Conservation (phyloP, 192 early-diverging fungal species). For the Coemansia sp. region DNA sequence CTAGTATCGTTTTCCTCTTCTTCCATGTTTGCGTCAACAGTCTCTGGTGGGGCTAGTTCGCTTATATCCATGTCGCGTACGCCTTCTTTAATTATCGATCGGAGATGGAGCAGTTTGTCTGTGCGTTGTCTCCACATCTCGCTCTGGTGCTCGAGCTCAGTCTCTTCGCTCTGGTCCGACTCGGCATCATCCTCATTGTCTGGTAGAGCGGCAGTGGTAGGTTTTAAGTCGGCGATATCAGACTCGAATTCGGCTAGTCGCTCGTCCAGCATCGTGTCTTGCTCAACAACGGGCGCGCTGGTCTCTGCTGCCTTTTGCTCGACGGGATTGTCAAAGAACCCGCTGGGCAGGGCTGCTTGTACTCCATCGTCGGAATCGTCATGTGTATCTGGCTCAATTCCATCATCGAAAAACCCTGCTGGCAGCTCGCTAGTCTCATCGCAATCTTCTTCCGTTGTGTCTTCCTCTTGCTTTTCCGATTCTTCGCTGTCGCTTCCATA, state of each 20-base stretch:
- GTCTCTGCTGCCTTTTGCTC: background rate
- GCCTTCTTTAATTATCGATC: slow-evolving; percentile 26
- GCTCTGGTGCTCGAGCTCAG: slow-evolving; percentile 8
- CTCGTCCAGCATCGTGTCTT: slow-evolving; percentile 4
- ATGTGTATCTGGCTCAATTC: slow-evolving; percentile 1
- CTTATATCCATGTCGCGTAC: slow-evolving; percentile 15
- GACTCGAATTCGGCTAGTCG: slow-evolving; percentile 26
- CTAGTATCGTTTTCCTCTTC: background rate
- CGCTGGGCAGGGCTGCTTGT: background rate
- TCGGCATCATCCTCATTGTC: background rate
- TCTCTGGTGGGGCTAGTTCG: background rate
- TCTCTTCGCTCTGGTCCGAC: background rate
- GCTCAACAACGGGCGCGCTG: background rate
- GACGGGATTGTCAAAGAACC: slow-evolving; percentile 16
- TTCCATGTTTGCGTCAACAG: background rate
- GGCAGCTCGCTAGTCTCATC: slow-evolving; percentile 6
- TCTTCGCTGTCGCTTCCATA: slow-evolving; percentile 21
- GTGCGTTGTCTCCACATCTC: slow-evolving; percentile 19
- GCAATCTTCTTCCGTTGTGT: background rate
- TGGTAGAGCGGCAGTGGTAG: background rate
- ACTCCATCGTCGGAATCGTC: background rate
- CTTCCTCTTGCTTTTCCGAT: background rate
- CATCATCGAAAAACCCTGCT: slow-evolving; percentile 21
- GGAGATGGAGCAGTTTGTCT: slow-evolving; percentile 12
- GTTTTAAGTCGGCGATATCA: slow-evolving; percentile 24